Evolutionary conservation across 2,329 filamentous ascomycete genomes (phyloP).

Genomic region (Cordyceps cateniannulata): DNA sequence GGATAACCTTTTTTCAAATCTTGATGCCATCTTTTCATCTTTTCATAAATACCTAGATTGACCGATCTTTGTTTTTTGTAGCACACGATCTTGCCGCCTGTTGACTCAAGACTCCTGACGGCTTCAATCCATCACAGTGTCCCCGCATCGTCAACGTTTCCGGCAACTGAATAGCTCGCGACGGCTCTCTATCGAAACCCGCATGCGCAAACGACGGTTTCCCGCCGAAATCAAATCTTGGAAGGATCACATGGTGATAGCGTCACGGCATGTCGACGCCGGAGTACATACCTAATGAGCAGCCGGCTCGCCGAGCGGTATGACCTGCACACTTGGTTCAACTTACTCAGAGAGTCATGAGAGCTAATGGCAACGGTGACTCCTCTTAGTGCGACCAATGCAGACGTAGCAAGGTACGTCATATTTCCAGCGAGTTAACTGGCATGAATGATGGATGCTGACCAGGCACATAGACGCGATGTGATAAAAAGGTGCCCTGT

Average conservation of each 20-base stretch:
- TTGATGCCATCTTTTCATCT: neutral
- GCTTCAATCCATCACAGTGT: neutral
- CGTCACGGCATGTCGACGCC: neutral
- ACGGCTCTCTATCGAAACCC: neutral
- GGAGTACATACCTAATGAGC: constrained; percentile 4
- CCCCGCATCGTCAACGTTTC: neutral
- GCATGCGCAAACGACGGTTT: neutral
- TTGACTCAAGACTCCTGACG: neutral
- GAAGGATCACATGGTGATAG: neutral
- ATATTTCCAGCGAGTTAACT: neutral
- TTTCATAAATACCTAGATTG: neutral
- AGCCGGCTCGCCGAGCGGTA: constrained; percentile 10
- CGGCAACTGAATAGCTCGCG: neutral
- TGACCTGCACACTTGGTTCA: neutral
- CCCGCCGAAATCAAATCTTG: neutral
- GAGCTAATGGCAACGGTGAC: neutral
- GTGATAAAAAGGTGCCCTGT: constrained; percentile 52
- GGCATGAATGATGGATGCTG: neutral
- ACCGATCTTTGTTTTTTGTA: no score
- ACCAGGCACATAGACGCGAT: constrained; percentile 28
- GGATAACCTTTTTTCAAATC: neutral
- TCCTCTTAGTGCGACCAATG: constrained; percentile 27
- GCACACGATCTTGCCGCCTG: neutral
- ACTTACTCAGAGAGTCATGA: neutral
- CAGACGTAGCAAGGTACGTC: constrained; percentile 20